phyloP scores from a whole-genome alignment of 2,329 filamentous ascomycete genomes.

The Alternaria consortialis region DNA sequence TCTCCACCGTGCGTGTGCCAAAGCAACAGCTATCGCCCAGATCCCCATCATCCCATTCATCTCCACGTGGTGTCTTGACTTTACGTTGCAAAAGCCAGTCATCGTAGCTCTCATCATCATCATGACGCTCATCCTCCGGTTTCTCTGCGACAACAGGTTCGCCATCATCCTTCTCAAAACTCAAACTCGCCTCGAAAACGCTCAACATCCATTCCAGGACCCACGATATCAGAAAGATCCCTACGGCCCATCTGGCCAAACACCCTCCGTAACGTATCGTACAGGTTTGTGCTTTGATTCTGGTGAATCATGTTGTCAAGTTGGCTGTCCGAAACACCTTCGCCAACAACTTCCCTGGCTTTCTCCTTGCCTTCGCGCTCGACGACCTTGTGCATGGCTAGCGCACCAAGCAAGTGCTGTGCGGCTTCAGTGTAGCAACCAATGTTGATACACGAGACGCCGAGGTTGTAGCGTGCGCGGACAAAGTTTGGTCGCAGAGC shows the following conservation, averaged over 20 bases:
- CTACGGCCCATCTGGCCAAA: constrained; percentile 94
- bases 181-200: constrained; percentile 90
- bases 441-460: constrained; percentile 96
- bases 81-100: constrained; percentile 30
- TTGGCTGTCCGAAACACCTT: constrained; percentile 71
- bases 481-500: constrained; percentile 95
- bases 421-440: constrained; percentile 94
- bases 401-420: constrained; percentile 86
- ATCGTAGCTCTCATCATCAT: constrained; percentile 13
- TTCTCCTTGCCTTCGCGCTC: constrained; percentile 85
- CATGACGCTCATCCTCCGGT: not conserved
- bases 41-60: constrained; percentile 26
- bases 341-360: constrained; percentile 78
- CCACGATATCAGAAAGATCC: constrained; percentile 87
- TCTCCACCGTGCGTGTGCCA: constrained; percentile 36
- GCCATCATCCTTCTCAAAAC: constrained; percentile 62
- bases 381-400: constrained; percentile 95
- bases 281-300: constrained; percentile 96
- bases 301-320: constrained; percentile 90
- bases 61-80: constrained; percentile 16
- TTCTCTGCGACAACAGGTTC: not conserved
- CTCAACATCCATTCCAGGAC: constrained; percentile 89
- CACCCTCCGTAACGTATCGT: constrained; percentile 92
- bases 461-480: constrained; percentile 93
- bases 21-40: constrained; percentile 45